phyloP scores from a whole-genome alignment of 2,329 filamentous ascomycete species.

The Aspergillus felis region DNA sequence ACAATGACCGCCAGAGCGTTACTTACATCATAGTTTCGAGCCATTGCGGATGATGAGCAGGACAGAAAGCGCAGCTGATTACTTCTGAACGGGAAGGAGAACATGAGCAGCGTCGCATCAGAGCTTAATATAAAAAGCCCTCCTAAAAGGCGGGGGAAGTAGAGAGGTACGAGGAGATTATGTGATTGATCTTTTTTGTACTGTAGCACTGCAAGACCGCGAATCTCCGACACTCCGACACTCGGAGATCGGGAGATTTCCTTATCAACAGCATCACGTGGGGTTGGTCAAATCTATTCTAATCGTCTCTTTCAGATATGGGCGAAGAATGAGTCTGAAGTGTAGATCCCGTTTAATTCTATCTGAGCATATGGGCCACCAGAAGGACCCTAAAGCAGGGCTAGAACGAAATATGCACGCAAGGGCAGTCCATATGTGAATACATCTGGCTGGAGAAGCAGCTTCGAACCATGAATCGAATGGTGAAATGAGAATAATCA shows the following conservation, averaged over 20 bases:
- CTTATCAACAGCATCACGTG: neutral
- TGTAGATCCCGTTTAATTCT: neutral
- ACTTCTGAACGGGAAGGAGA: conserved; percentile 13
- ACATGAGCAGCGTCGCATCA: conserved; percentile 27
- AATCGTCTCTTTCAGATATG: neutral
- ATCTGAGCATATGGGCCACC: neutral
- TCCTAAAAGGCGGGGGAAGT: neutral
- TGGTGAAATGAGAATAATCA: neutral
- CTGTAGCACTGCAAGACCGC: neutral
- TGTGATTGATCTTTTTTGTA: conserved; percentile 4
- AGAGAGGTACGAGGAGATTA: conserved; percentile 4
- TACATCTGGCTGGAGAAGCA: neutral
- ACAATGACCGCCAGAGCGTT: neutral
- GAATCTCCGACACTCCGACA: conserved; percentile 14
- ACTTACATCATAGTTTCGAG: conserved; percentile 39
- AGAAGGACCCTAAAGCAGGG: neutral
- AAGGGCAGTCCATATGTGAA: neutral
- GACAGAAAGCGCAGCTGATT: conserved; percentile 26
- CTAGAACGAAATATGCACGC: neutral
- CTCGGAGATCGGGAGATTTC: conserved; percentile 9
- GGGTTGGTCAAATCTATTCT: neutral
- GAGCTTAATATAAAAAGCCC: conserved; percentile 10
- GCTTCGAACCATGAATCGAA: neutral
- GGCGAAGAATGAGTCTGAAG: neutral
- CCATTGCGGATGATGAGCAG: conserved; percentile 29